phyloP scores from a whole-genome alignment of 805 yeast genomes.

The Candida vaughaniae region DNA sequence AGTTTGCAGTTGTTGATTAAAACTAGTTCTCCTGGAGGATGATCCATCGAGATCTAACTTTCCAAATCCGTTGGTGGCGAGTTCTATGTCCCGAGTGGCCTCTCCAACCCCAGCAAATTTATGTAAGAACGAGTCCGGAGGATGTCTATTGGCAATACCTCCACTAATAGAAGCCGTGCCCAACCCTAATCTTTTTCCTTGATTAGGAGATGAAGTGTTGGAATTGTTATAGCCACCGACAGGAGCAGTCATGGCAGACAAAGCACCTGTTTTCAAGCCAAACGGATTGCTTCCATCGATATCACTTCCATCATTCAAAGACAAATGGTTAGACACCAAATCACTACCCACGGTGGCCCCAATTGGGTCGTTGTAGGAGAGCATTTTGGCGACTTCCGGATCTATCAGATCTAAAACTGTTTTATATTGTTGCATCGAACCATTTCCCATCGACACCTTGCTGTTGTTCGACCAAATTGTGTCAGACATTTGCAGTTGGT shows the following conservation, averaged over 20 bases:
- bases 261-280: constrained; percentile 48
- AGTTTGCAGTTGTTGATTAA: constrained; percentile 25
- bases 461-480: constrained; percentile 42
- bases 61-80: constrained; percentile 41
- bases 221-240: constrained; percentile 28
- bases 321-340: constrained; percentile 32
- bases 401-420: constrained; percentile 40
- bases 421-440: constrained; percentile 18
- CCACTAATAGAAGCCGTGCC: constrained; percentile 65
- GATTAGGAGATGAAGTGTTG: constrained; percentile 14
- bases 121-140: constrained; percentile 54
- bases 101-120: constrained; percentile 67
- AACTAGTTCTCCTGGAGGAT: constrained; percentile 50
- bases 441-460: constrained; percentile 3
- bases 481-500: constrained; percentile 22
- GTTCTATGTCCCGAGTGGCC: constrained; percentile 65
- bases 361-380: constrained; percentile 17
- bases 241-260: constrained; percentile 48
- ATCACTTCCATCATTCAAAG: constrained; percentile 44
- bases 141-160: constrained; percentile 48
- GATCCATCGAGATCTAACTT: constrained; percentile 28
- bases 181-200: constrained; percentile 32
- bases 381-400: constrained; percentile 38
- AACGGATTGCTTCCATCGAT: constrained; percentile 36
- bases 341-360: constrained; percentile 7